Conservation (phyloP, 768 basidiomycete species). For the Podaxis rugospora region DNA sequence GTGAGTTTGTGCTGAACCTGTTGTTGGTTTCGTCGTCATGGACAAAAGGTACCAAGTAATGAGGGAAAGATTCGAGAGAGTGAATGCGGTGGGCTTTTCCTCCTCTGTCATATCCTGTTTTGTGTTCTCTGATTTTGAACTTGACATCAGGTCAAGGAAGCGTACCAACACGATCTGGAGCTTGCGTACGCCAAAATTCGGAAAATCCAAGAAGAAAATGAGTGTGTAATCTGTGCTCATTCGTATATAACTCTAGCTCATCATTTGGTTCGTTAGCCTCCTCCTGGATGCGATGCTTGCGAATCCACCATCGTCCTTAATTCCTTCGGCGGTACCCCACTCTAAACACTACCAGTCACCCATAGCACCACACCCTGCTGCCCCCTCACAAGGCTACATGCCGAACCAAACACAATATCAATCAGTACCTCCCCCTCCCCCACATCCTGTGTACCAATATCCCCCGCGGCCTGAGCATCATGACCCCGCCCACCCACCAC, state of each 20-base stretch:
- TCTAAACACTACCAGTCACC: slow-evolving; percentile 2
- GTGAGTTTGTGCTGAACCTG: not conserved
- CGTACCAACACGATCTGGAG: slow-evolving; percentile 4
- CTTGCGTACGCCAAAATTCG: slow-evolving; percentile 5
- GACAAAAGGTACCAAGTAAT: slow-evolving; percentile 9
- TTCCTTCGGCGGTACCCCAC: not conserved
- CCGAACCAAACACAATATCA: not conserved
- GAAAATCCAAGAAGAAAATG: slow-evolving; percentile 12
- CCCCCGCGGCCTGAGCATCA: not conserved
- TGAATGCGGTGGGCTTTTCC: not conserved
- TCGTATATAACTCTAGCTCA: not conserved
- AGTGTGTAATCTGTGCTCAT: not conserved
- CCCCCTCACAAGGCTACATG: not conserved
- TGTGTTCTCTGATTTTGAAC: not conserved
- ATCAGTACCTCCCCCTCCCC: not conserved
- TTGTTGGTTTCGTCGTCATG: not conserved
- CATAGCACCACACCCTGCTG: not conserved
- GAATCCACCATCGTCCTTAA: not conserved
- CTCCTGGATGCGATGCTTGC: slow-evolving; percentile 11
- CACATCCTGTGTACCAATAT: not conserved
- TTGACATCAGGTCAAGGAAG: not conserved
- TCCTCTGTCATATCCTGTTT: not conserved
- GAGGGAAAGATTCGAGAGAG: slow-evolving; percentile 9
- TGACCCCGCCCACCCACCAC: not conserved
- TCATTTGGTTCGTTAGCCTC: not conserved